Percentiles rank a stretch among this genome's conserved stretches.
These are phyloP conservation scores for Venturia effusa DNA, from an alignment of 2,329 filamentous ascomycete genomes.

Conservation along the genomic window DNA sequence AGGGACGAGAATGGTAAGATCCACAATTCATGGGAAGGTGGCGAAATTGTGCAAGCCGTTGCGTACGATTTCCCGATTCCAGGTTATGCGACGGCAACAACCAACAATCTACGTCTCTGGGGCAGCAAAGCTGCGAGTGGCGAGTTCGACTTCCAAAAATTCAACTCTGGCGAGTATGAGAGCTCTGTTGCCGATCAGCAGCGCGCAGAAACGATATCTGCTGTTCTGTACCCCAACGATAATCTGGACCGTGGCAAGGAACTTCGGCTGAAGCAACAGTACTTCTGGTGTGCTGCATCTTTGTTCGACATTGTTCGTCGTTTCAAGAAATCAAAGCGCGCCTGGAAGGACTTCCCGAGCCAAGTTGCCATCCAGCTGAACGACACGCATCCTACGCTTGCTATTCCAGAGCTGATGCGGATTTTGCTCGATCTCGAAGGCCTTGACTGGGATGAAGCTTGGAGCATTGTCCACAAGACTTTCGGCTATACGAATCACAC, in stretches of 20 bases:
- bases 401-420: constrained; percentile 89
- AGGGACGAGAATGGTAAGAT: constrained; percentile 69
- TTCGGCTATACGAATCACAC: constrained; percentile 99
- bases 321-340: constrained; percentile 92
- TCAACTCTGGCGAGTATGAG: constrained; percentile 97
- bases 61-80: constrained; percentile 89
- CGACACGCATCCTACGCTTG: constrained; percentile 92
- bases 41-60: constrained; percentile 82
- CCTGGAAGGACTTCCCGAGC: constrained; percentile 86
- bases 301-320: constrained; percentile 91
- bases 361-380: constrained; percentile 97
- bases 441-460: constrained; percentile 86
- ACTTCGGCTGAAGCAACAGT: constrained; percentile 95
- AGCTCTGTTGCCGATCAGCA: constrained; percentile 97
- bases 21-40: constrained; percentile 73
- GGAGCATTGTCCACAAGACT: constrained; percentile 51
- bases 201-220: constrained; percentile 96
- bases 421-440: constrained; percentile 85
- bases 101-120: constrained; percentile 95
- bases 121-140: constrained; percentile 94
- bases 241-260: constrained; percentile 96
- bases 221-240: constrained; percentile 94
- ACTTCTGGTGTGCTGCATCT: constrained; percentile 98
- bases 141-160: constrained; percentile 99
- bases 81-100: constrained; percentile 78